phyloP scores from a whole-genome alignment of 73 alveolate genomes.

The Tetrahymena elliotti region DNA sequence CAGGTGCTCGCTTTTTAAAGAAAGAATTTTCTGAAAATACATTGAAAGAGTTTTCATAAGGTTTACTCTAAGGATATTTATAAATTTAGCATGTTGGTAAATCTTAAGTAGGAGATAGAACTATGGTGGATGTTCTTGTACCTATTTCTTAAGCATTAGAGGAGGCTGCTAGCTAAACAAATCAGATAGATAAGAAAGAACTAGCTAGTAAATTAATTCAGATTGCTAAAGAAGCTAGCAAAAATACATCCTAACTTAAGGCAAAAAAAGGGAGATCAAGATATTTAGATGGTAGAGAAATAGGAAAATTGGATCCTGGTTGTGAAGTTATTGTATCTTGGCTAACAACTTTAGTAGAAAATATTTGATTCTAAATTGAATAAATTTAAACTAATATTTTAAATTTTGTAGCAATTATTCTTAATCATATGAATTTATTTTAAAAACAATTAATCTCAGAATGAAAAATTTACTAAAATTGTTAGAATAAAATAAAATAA shows the following conservation, averaged over 20 bases:
- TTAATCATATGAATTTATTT: no score
- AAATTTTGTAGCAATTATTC: no score
- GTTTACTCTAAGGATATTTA: background rate
- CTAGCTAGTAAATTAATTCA: constrained; percentile 19
- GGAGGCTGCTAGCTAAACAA: background rate
- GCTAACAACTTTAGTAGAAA: background rate
- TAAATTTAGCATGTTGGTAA: constrained; percentile 47
- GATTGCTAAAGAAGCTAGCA: constrained; percentile 16
- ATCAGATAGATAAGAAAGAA: constrained; percentile 3
- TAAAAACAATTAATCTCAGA: no score
- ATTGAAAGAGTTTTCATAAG: background rate
- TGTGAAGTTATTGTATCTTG: constrained; percentile 5
- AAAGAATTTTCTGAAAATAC: constrained; percentile 25
- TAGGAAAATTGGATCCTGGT: constrained; percentile 53
- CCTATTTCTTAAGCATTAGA: constrained; percentile 13
- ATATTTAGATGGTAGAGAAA: constrained; percentile 50
- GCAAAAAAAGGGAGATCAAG: constrained; percentile 45
- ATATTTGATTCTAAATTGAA: background rate
- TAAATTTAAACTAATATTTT: no score
- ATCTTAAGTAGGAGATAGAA: constrained; percentile 55
- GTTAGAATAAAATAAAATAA: no score
- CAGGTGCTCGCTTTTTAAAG: constrained; percentile 41
- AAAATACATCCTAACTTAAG: constrained; percentile 28
- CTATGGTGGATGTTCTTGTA: constrained; percentile 56
- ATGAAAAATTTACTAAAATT: no score